Conservation (phyloP, 2,329 filamentous ascomycete species). For the Colletotrichum sp. region DNA sequence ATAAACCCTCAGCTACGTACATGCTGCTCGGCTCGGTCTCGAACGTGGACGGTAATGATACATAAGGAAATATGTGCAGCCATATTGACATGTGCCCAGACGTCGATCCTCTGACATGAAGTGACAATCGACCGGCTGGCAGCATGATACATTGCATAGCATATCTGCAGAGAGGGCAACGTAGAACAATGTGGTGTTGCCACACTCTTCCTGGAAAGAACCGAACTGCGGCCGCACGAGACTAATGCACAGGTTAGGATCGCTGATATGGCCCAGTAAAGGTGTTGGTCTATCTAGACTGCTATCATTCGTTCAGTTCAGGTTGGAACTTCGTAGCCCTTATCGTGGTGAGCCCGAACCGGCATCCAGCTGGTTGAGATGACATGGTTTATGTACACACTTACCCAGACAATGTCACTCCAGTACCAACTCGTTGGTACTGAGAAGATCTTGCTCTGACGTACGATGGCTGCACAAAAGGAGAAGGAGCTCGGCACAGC, state of each 20-base stretch:
- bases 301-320: background rate
- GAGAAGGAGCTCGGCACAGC: background rate
- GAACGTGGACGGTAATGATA: background rate
- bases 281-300: background rate
- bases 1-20: accelerated
- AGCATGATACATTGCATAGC: background rate
- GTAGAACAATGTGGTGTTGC: background rate
- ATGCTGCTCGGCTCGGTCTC: background rate
- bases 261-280: background rate
- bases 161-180: background rate
- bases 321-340: background rate
- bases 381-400: background rate
- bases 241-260: background rate
- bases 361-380: no score
- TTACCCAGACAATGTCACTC: background rate
- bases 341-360: background rate
- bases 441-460: background rate
- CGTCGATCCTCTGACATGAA: background rate
- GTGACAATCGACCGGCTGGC: background rate
- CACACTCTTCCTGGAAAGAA: background rate
- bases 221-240: background rate
- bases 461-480: background rate
- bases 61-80: background rate
- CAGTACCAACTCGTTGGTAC: background rate
- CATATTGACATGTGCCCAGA: background rate